Percentiles rank a stretch among this genome's conserved stretches.
These are phyloP conservation scores for Lactarius tabidus DNA, from an alignment of 768 basidiomycete species.

Conservation along the genomic window DNA sequence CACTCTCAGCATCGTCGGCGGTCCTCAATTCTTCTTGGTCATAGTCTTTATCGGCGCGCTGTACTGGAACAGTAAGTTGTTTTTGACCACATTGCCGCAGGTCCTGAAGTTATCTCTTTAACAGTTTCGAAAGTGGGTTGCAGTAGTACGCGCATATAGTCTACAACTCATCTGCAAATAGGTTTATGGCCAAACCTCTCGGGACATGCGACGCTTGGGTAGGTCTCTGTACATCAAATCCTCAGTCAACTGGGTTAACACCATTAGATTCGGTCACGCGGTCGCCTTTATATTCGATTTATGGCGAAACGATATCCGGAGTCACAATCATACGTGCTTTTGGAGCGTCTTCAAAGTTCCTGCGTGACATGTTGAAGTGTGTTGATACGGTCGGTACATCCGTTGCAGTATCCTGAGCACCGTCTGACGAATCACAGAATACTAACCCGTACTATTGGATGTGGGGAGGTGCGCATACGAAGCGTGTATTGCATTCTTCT, in stretches of 20 bases:
- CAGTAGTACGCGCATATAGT: not conserved
- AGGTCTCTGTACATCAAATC: conserved; percentile 26
- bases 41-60: conserved; percentile 51
- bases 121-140: conserved; percentile 16
- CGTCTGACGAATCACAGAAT: conserved; percentile 35
- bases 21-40: conserved; percentile 65
- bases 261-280: conserved; percentile 40
- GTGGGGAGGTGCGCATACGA: conserved; percentile 61
- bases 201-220: conserved; percentile 81
- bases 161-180: conserved; percentile 26
- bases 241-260: not conserved
- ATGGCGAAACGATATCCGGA: conserved; percentile 50
- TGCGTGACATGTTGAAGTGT: conserved; percentile 78
- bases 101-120: conserved; percentile 1
- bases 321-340: conserved; percentile 69
- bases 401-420: not conserved
- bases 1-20: conserved; percentile 76
- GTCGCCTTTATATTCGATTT: conserved; percentile 49
- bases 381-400: conserved; percentile 64
- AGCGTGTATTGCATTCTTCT: not conserved
- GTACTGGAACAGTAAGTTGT: conserved; percentile 64
- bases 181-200: conserved; percentile 79
- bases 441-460: conserved; percentile 85
- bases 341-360: conserved; percentile 81
- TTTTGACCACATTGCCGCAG: too few relatives aligned